phyloP scores from a whole-genome alignment of 768 basidiomycete genomes.

The Tremella yokohamensis region DNA sequence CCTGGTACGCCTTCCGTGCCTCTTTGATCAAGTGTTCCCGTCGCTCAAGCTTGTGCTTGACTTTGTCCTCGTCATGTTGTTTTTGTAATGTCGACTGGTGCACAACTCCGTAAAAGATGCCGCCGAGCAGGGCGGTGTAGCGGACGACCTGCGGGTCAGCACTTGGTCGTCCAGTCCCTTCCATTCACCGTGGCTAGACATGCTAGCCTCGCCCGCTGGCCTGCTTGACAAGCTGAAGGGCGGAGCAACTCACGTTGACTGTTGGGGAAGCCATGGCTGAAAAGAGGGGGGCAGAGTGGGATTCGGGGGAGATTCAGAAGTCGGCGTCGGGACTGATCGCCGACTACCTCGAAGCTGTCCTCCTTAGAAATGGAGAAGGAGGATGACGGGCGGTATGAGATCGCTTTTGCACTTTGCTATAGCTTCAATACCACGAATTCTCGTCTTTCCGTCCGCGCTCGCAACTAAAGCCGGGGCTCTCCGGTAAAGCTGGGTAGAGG shows the following conservation, averaged over 20 bases:
- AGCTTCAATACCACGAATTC: no score
- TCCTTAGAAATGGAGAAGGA: no score
- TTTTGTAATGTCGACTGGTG: slow-evolving; percentile 87
- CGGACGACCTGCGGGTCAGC: slow-evolving; percentile 69
- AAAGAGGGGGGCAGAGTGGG: neutral
- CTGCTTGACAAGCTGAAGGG: neutral
- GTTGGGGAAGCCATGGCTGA: slow-evolving; percentile 37
- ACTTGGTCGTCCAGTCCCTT: neutral
- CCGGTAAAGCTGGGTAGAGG: no score
- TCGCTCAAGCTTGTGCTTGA: slow-evolving; percentile 52
- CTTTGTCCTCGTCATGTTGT: slow-evolving; percentile 70
- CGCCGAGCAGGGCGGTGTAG: slow-evolving; percentile 82
- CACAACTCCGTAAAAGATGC: slow-evolving; percentile 84
- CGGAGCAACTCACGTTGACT: slow-evolving; percentile 30
- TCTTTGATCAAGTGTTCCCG: slow-evolving; percentile 73
- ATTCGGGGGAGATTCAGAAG: neutral
- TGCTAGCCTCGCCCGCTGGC: neutral
- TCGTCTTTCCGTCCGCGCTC: no score
- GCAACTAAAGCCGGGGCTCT: no score
- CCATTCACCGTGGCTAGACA: neutral
- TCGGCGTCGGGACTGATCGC: no score
- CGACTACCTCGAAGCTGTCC: no score
- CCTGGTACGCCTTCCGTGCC: slow-evolving; percentile 81
- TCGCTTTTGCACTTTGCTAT: no score
- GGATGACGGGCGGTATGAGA: no score